Base-by-base conservation (phyloP, 495 filamentous ascomycete genomes). In the Aspergillus conjunctus region DNA sequence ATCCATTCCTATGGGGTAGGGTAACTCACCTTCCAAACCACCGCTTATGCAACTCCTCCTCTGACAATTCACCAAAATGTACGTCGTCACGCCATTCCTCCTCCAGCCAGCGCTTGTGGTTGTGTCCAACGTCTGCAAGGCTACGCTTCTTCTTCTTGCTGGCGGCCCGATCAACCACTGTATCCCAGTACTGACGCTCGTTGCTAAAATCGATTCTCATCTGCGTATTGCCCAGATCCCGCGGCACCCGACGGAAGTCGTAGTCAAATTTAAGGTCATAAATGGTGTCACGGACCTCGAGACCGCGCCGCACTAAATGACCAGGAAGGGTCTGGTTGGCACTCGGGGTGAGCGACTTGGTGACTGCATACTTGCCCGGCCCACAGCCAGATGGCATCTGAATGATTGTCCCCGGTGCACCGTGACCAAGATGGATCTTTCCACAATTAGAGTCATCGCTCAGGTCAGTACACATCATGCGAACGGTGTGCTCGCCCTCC, bases 191-290 rank as follows among this genome's bases (percentile, higher is more conserved):
- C 1, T 45, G 33, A 3, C 30, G 41, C n/a, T 50, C 17, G 43
- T 61, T 61, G 20, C 51, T 56, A 46, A 41, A 61, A 31, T 61
- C 59, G 9, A 61, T 22, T 41, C 59, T 32, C 14, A 61, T 37
- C 31, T 55, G 45, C 17, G 46, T 52, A 17, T 56, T 32, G 31
- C 46, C 51, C 26, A 37, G 26, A 33, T 61, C 59, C 0, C 53
- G 59, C 15, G 51, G 59, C 31, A 61, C 50, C 14, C 53, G 52
- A 4, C 21, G 18, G 26, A 49, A 61, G 51, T 55, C 43, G 18
- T 55, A 61, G 15, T 54, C 45, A 41, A 61, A 56, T 9, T 31
- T 46, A 22, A 54, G 53, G 15, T 55, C 59, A 21, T 50, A 54
- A 1, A 54, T 41, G 11, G 49, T 54, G n/a, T 54, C 51, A 11